Evolutionary conservation across 352 stramenopile species (phyloP).

Genomic region (Globisporangium uncinulatum): DNA sequence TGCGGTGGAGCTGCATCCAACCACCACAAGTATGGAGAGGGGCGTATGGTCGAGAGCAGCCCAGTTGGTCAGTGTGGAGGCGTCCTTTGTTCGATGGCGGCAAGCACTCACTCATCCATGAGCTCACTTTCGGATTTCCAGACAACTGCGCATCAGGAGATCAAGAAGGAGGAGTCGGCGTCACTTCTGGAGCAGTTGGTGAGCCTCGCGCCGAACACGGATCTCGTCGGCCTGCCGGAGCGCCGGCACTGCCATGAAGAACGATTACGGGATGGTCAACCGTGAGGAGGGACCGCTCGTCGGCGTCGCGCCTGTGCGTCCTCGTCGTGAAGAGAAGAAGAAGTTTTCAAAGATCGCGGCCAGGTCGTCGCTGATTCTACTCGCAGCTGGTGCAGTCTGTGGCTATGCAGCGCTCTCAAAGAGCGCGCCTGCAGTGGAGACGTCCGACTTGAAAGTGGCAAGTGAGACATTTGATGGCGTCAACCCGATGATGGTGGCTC

Average conservation of each 20-base stretch:
- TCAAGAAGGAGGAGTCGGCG: neutral
- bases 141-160: neutral
- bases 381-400: constrained; percentile 8
- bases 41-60: too few relatives aligned
- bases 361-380: constrained; percentile 8
- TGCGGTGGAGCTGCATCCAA: too few relatives aligned
- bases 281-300: constrained; percentile 10
- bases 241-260: constrained; percentile 2
- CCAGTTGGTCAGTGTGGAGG: too few relatives aligned
- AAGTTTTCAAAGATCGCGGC: constrained; percentile 7
- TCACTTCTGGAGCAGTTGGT: too few relatives aligned
- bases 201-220: neutral
- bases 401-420: constrained; percentile 8
- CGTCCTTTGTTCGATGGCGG: too few relatives aligned
- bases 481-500: neutral
- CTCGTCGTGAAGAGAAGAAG: constrained; percentile 4
- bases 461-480: neutral
- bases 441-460: constrained; percentile 5
- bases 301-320: neutral
- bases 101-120: neutral
- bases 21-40: too few relatives aligned
- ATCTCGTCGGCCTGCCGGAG: neutral
- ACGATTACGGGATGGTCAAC: constrained; percentile 6
- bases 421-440: neutral
- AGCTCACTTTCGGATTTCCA: constrained; percentile 10